Conservation (phyloP, 495 filamentous ascomycete genomes). For the Trichoderma reesei region DNA sequence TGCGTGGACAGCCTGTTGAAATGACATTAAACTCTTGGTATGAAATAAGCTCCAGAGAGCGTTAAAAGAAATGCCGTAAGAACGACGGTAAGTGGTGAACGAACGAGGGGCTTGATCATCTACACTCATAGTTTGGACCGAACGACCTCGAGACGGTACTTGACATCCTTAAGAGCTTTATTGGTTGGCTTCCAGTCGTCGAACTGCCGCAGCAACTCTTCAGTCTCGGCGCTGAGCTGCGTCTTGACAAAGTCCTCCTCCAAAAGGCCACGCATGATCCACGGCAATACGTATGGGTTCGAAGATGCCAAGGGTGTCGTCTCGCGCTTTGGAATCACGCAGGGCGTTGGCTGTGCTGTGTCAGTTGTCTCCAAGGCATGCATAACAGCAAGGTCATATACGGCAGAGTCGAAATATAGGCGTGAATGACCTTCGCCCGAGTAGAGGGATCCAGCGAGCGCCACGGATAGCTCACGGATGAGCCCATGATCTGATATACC, state of each 20-base stretch:
- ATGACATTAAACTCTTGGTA: not conserved
- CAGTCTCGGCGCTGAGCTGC: slow-evolving; percentile 65
- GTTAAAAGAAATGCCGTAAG: not conserved
- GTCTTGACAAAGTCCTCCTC: slow-evolving; percentile 87
- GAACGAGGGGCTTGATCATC: not conserved
- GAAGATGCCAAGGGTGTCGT: slow-evolving; percentile 39
- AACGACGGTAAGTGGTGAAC: not conserved
- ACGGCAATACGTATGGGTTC: slow-evolving; percentile 85
- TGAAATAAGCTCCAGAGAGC: not conserved
- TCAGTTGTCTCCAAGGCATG: slow-evolving; percentile 78
- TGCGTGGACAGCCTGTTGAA: not conserved
- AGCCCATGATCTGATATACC: slow-evolving; percentile 88
- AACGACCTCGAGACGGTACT: slow-evolving; percentile 88
- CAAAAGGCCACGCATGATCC: slow-evolving; percentile 84
- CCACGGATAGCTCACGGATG: slow-evolving; percentile 78
- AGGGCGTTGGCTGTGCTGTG: slow-evolving; percentile 27
- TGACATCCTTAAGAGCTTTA: slow-evolving; percentile 91
- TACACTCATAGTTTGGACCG: slow-evolving; percentile 59
- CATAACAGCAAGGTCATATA: slow-evolving; percentile 78
- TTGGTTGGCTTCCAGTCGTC: slow-evolving; percentile 86
- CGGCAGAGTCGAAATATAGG: slow-evolving; percentile 81
- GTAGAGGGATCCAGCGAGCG: slow-evolving; percentile 86
- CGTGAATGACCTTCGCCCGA: slow-evolving; percentile 87
- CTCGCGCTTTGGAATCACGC: slow-evolving; percentile 26
- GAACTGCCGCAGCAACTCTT: slow-evolving; percentile 73